Evolutionary conservation across 2,329 filamentous ascomycete genomes (phyloP).

Genomic region (Pseudocercospora crystallina): DNA sequence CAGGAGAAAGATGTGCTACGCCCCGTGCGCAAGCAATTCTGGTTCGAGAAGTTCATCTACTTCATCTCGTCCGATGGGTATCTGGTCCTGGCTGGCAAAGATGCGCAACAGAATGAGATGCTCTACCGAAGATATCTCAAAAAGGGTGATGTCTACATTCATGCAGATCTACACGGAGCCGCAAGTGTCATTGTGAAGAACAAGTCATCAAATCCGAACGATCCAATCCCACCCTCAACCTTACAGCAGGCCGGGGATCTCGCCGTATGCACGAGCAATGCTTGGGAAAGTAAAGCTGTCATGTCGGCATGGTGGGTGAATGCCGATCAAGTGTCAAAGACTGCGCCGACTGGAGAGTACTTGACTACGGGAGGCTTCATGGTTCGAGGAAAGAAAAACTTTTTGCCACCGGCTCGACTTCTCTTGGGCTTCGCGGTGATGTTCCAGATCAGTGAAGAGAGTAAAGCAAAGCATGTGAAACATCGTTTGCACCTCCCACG

Average conservation of each 20-base stretch:
- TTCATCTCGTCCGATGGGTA: constrained; percentile 97
- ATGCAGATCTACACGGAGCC: constrained; percentile 84
- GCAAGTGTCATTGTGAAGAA: constrained; percentile 90
- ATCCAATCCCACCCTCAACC: constrained; percentile 87
- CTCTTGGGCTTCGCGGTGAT: constrained; percentile 83
- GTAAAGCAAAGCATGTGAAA: constrained; percentile 75
- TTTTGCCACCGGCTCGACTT: constrained; percentile 80
- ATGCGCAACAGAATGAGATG: constrained; percentile 85
- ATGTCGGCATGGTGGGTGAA: constrained; percentile 97
- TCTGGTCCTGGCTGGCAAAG: constrained; percentile 81
- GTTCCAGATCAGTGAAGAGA: constrained; percentile 87
- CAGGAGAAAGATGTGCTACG: constrained; percentile 86
- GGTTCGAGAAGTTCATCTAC: constrained; percentile 97
- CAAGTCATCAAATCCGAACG: constrained; percentile 70
- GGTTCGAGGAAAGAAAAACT: constrained; percentile 85
- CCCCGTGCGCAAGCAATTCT: constrained; percentile 77
- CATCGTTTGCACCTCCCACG: constrained; percentile 57
- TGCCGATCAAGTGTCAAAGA: constrained; percentile 87
- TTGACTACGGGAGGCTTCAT: constrained; percentile 76
- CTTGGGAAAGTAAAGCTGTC: constrained; percentile 94
- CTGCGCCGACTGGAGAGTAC: constrained; percentile 74
- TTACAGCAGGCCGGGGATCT: constrained; percentile 85
- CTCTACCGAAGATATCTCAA: constrained; percentile 84
- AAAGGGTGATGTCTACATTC: constrained; percentile 88
- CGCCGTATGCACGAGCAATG: constrained; percentile 78